phyloP scores from a whole-genome alignment of 2,329 filamentous ascomycete species.

The Fusarium denticulatum region DNA sequence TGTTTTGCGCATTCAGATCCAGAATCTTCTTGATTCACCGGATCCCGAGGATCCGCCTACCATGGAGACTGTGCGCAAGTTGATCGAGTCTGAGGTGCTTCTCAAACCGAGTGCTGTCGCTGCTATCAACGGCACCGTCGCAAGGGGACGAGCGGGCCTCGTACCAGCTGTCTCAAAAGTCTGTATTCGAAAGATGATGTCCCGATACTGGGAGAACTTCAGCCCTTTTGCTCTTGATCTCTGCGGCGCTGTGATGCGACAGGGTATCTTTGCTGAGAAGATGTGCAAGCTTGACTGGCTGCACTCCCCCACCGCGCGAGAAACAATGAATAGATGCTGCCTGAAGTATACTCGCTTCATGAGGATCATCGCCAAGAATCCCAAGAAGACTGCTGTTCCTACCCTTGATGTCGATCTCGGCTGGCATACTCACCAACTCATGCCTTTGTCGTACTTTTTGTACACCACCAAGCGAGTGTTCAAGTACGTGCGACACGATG shows the following conservation, averaged over 20 bases:
- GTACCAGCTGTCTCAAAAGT: constrained; percentile 48
- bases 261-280: constrained; percentile 74
- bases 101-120: constrained; percentile 39
- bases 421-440: constrained; percentile 85
- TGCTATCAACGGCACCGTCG: constrained; percentile 32
- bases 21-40: constrained; percentile 50
- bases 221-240: constrained; percentile 73
- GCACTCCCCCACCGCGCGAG: constrained; percentile 71
- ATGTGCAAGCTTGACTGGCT: constrained; percentile 84
- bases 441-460: constrained; percentile 68
- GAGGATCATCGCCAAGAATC: constrained; percentile 62
- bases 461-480: constrained; percentile 60
- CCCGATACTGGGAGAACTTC: constrained; percentile 75
- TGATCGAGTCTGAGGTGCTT: constrained; percentile 59
- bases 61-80: constrained; percentile 61
- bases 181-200: constrained; percentile 73
- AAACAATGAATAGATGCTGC: constrained; percentile 73
- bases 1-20: constrained; percentile 55
- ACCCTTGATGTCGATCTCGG: constrained; percentile 79
- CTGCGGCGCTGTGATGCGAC: constrained; percentile 70
- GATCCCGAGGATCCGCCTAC: constrained; percentile 46
- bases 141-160: not conserved
- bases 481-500: constrained; percentile 82
- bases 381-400: constrained; percentile 66
- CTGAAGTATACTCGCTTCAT: constrained; percentile 74